A percentile compares a stretch with the other conserved stretches of the same genome.
Conservation (phyloP, 345 rosid genomes). For the Hibiscus trionum region DNA sequence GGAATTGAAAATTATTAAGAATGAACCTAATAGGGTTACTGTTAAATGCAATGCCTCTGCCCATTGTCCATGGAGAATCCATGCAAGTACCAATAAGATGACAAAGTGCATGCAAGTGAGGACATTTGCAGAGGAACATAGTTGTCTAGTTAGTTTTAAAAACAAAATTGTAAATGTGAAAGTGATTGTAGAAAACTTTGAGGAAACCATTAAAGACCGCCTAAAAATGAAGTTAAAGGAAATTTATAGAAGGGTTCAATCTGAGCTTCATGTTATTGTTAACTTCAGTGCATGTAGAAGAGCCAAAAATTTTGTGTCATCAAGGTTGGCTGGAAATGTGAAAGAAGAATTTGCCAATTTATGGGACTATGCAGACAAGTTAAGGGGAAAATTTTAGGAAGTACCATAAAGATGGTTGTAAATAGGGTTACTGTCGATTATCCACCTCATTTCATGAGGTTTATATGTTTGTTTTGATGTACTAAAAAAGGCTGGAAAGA, state of each 20-base stretch:
- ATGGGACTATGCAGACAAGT: too few species aligned
- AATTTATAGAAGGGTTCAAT: not conserved
- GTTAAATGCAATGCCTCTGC: not conserved
- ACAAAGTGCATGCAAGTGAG: not conserved
- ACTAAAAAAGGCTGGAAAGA: too few species aligned
- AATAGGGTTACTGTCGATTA: too few species aligned
- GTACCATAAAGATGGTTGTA: too few species aligned
- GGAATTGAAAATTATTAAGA: not conserved
- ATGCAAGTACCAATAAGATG: not conserved
- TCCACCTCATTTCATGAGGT: too few species aligned
- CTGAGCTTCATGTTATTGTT: not conserved
- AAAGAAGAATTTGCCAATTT: not conserved
- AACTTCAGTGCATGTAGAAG: not conserved
- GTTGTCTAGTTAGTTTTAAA: too few species aligned
- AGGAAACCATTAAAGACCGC: too few species aligned
- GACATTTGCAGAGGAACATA: not conserved
- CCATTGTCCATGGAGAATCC: not conserved
- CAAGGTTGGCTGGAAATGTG: not conserved
- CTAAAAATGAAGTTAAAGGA: too few species aligned
- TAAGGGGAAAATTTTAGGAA: too few species aligned
- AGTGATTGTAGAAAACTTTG: too few species aligned
- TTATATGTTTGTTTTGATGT: too few species aligned
- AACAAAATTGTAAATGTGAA: too few species aligned
- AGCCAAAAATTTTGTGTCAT: not conserved
- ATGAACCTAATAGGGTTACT: not conserved